Conservation (phyloP, 1,284 basidiomycete genomes). For the Uromyces viciae-fabae region DNA sequence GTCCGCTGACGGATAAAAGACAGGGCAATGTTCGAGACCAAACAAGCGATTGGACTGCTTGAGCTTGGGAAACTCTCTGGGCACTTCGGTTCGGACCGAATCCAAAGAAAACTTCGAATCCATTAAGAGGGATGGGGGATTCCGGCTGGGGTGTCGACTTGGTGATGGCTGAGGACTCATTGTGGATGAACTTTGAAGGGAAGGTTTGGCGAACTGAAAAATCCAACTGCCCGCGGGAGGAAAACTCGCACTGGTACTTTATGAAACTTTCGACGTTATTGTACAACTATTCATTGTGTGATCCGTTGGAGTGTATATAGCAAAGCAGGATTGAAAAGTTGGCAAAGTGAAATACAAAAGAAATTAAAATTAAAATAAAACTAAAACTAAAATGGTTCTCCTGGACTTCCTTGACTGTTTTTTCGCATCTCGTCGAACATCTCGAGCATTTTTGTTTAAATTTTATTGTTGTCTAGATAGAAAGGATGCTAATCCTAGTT, state of each 20-base stretch:
- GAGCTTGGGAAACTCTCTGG: constrained; percentile 15
- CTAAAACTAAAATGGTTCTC: too few relatives aligned
- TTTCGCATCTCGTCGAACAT: too few relatives aligned
- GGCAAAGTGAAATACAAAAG: too few relatives aligned
- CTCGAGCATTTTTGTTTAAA: too few relatives aligned
- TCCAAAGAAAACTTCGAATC: constrained; percentile 22
- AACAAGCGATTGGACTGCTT: constrained; percentile 60
- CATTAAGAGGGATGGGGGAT: neutral
- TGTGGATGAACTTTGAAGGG: neutral
- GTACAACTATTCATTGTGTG: too few relatives aligned
- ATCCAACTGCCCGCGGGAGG: too few relatives aligned
- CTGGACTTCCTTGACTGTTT: too few relatives aligned
- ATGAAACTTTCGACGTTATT: too few relatives aligned
- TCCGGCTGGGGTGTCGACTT: neutral
- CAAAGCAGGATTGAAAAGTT: neutral
- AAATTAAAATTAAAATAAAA: too few relatives aligned
- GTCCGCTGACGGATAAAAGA: constrained; percentile 78
- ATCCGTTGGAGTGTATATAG: neutral
- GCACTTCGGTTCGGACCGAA: constrained; percentile 36
- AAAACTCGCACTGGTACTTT: too few relatives aligned
- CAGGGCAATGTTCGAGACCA: constrained; percentile 82
- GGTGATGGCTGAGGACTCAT: neutral
- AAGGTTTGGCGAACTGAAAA: neutral
- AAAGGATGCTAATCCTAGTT: too few relatives aligned
- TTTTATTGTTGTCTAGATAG: too few relatives aligned